Conservation (phyloP, 177 flowering plant species). For the Tripterygium wilfordii region DNA sequence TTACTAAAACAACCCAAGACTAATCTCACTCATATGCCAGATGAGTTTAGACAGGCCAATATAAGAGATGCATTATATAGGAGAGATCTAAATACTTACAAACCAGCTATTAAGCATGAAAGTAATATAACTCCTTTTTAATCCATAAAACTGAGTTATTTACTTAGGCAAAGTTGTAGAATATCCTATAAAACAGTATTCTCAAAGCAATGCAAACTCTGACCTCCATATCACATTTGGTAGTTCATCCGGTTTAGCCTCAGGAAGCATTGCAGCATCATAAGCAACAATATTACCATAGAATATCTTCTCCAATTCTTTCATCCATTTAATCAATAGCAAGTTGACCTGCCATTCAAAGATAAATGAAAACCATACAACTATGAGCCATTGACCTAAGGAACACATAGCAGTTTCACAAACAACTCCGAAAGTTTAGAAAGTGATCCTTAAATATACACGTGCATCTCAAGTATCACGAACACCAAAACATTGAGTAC, state of each 20-base stretch:
- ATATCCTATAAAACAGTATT: no score
- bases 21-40: no score
- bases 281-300: conserved; percentile 94
- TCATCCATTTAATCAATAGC: conserved; percentile 81
- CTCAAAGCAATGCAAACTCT: no score
- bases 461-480: background rate
- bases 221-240: conserved; percentile 74
- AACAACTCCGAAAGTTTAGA: background rate
- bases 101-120: no score
- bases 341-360: conserved; percentile 68
- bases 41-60: no score
- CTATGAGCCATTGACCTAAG: background rate
- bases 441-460: background rate
- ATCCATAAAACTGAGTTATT: no score
- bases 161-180: no score
- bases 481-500: background rate
- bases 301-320: conserved; percentile 91
- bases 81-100: no score
- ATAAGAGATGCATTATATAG: no score
- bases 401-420: background rate
- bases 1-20: no score
- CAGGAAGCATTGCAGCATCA: conserved; percentile 82
- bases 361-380: background rate
- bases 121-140: no score
- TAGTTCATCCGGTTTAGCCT: conserved; percentile 71